Conservation (phyloP, 768 basidiomycete genomes). For the Gautieria morchelliformis region DNA sequence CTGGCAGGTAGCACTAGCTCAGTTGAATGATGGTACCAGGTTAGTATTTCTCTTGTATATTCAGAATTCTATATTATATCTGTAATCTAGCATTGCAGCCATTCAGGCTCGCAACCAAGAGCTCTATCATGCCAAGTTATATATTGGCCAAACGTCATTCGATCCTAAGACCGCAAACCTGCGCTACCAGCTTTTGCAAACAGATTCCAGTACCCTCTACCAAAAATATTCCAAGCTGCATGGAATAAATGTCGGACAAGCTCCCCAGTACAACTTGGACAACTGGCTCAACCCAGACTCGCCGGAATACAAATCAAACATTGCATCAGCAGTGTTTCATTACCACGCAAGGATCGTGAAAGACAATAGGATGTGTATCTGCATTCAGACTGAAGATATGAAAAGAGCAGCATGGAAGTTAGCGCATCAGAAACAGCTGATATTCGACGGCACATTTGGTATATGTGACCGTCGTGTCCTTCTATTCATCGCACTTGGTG, state of each 20-base stretch:
- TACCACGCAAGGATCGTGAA: conserved; percentile 15
- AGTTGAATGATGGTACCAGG: too few species aligned
- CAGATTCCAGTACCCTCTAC: conserved; percentile 15
- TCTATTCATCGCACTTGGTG: too few species aligned
- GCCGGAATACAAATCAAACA: conserved; percentile 11
- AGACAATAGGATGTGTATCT: conserved; percentile 21
- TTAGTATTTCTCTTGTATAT: too few species aligned
- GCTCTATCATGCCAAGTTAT: background rate
- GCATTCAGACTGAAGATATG: conserved; percentile 20
- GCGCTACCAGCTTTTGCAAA: background rate
- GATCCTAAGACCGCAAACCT: background rate
- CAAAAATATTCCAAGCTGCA: conserved; percentile 12
- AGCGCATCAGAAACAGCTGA: conserved; percentile 13
- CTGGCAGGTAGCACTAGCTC: too few species aligned
- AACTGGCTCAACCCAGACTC: conserved; percentile 19
- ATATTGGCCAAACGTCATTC: background rate
- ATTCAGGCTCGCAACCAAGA: conserved; percentile 1
- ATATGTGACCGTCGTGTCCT: conserved; percentile 12
- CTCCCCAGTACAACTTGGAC: conserved; percentile 16
- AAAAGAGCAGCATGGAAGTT: conserved; percentile 15
- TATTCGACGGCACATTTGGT: conserved; percentile 19
- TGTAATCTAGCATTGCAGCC: background rate
- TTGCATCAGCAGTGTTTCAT: conserved; percentile 17
- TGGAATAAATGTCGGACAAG: conserved; percentile 10
- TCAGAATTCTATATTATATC: too few species aligned